Percentiles rank a stretch among this genome's conserved stretches.
phyloP scores from a whole-genome alignment of 345 rosid species.

The Eutrema heterophyllum region DNA sequence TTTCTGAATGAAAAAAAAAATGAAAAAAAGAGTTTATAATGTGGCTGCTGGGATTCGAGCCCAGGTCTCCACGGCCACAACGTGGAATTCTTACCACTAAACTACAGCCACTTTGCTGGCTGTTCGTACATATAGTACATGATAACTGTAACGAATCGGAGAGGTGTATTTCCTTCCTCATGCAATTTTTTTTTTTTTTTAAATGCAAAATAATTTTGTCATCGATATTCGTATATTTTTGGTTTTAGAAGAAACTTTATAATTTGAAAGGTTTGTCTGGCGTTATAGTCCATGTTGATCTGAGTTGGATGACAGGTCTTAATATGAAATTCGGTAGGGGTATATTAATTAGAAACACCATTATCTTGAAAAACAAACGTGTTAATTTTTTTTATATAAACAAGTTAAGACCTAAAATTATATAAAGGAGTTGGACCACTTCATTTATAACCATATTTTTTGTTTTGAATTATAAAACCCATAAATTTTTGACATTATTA shows the following conservation, averaged over 20 bases:
- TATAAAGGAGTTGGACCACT: no score
- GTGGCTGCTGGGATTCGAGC: conserved; percentile 94
- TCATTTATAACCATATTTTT: no score
- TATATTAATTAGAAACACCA: no score
- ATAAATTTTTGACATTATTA: no score
- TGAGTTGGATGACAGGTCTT: no score
- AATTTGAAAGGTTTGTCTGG: no score
- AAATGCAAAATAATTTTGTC: neutral
- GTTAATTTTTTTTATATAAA: no score
- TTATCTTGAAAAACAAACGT: no score
- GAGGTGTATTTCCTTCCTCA: neutral
- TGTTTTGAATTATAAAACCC: no score
- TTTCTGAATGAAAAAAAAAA: neutral
- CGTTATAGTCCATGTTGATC: no score
- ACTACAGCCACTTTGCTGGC: conserved; percentile 49
- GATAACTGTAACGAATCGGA: neutral
- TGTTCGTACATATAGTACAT: neutral
- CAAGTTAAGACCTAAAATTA: no score
- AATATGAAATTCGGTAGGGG: no score
- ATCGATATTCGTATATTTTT: neutral
- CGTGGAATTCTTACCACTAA: conserved; percentile 81
- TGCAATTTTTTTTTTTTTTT: neutral
- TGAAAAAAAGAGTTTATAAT: neutral
- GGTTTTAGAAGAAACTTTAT: neutral
- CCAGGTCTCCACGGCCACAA: conserved; percentile 91